phyloP scores from a whole-genome alignment of 495 filamentous ascomycete genomes.

The Penicillium pancosmium region DNA sequence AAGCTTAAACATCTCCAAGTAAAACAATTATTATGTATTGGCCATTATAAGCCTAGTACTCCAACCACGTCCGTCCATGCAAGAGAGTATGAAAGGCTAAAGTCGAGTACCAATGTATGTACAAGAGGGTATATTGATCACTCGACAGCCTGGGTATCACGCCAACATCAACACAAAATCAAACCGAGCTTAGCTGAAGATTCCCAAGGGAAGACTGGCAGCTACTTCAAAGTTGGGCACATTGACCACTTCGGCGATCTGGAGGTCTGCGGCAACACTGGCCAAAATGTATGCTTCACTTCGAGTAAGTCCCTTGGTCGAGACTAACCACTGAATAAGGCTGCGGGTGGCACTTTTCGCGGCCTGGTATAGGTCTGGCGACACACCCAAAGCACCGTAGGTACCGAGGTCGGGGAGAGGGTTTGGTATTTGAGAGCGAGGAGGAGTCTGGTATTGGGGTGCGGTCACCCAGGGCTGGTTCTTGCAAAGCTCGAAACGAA shows the following conservation, averaged over 20 bases:
- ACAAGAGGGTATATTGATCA: slow-evolving; percentile 11
- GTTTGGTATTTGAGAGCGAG: slow-evolving; percentile 29
- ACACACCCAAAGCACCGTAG: slow-evolving; percentile 50
- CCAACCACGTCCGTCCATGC: neutral
- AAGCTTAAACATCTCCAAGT: neutral
- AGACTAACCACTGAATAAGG: slow-evolving; percentile 49
- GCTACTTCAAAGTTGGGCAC: slow-evolving; percentile 53
- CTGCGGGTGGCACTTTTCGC: slow-evolving; percentile 46
- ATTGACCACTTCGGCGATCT: slow-evolving; percentile 52
- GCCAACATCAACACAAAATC: slow-evolving; percentile 6
- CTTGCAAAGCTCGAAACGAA: slow-evolving; percentile 50
- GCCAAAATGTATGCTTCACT: slow-evolving; percentile 53
- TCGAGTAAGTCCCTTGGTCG: slow-evolving; percentile 44
- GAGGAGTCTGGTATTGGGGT: slow-evolving; percentile 47
- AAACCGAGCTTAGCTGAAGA: slow-evolving; percentile 31
- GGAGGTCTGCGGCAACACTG: slow-evolving; percentile 50
- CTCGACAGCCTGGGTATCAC: slow-evolving; percentile 20
- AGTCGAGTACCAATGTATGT: slow-evolving; percentile 11
- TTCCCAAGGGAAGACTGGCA: slow-evolving; percentile 47
- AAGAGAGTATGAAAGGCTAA: slow-evolving; percentile 5
- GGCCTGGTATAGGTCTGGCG: slow-evolving; percentile 46
- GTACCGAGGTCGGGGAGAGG: slow-evolving; percentile 39
- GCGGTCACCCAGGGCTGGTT: slow-evolving; percentile 44
- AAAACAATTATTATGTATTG: neutral
- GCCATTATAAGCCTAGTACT: neutral